phyloP scores from a whole-genome alignment of 495 filamentous ascomycete species.

The Aspergillus diversus region DNA sequence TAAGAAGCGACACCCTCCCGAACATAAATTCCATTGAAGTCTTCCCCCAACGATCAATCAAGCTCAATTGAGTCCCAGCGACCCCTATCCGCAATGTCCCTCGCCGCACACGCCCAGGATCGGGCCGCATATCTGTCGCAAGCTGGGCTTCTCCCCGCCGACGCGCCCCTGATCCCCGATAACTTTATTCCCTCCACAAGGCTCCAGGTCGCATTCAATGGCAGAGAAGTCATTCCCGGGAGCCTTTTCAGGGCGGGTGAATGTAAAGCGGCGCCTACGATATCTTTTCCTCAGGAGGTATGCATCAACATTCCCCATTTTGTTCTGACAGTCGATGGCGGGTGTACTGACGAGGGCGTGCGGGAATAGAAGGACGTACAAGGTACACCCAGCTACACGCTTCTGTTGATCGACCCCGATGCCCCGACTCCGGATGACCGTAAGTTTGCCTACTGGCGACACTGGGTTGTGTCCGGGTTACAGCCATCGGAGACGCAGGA shows the following conservation, averaged over 20 bases:
- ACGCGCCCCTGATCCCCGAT: constrained; percentile 16
- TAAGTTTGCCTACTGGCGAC: constrained; percentile 27
- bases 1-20: background rate
- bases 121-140: constrained; percentile 11
- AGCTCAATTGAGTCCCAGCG: background rate
- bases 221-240: constrained; percentile 11
- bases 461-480: constrained; percentile 23
- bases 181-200: constrained; percentile 14
- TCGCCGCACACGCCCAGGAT: constrained; percentile 10
- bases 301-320: background rate
- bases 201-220: constrained; percentile 15
- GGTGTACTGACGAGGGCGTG: background rate
- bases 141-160: constrained; percentile 15
- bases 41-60: too few relatives aligned
- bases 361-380: constrained; percentile 8
- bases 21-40: background rate
- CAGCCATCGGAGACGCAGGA: background rate
- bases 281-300: constrained; percentile 23
- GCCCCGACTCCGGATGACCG: constrained; percentile 26
- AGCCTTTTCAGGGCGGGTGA: constrained; percentile 23
- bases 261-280: constrained; percentile 14
- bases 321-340: background rate
- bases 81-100: constrained; percentile 4
- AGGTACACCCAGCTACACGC: constrained; percentile 13
- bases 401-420: constrained; percentile 24